Base-by-base conservation (phyloP, 768 basidiomycete genomes). In the Hygrocybe coccinea region DNA sequence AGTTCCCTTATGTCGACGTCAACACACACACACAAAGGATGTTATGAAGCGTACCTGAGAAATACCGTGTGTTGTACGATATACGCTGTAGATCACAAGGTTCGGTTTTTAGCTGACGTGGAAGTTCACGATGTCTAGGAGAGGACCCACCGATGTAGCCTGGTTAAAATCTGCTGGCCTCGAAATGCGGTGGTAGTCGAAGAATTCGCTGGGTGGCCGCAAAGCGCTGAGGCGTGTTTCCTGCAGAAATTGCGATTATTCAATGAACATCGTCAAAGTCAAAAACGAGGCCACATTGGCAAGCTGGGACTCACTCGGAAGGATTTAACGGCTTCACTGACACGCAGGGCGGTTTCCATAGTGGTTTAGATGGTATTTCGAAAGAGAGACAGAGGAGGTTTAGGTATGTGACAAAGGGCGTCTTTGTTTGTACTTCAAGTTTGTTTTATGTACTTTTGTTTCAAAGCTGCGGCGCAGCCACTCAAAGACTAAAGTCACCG, bases 31-130 rank as follows among this genome's bases (percentile, higher is more conserved):
- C n/a, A n/a, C n/a, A n/a, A n/a, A n/a, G n/a, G n/a, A n/a, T n/a
- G n/a, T 52, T 52, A 12, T 33, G 38, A n/a, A 24, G 57, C 67
- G 54, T 58, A 86, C 85, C 86, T 55, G 89, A 91, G 72, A 90
- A 91, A 67, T 90, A 91, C 48, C 89, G 85, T 38, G 92, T 93
- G 75, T 95, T 95, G 76, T 95, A 93, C 21, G 91, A 90, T 80
- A 95, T 90, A 56, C 92, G 84, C 91, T 93, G 51, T 21, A 50
- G 49, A 49, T 53, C 25, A 58, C 22, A 47, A 5, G 11, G 24
- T 47, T 22, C 19, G 41, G 19, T 38, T 12, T 38, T n/a, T 38
- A 52, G 54, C 7, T 19, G 14, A 21, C n/a, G n/a, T n/a, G n/a
- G n/a, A 17, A 7, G n/a, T 12, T 1, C 2, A n/a, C 21, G 50